Percentiles rank a stretch among this genome's conserved stretches.
Conservation (phyloP, 352 stramenopile species). For the Globisporangium splendens region DNA sequence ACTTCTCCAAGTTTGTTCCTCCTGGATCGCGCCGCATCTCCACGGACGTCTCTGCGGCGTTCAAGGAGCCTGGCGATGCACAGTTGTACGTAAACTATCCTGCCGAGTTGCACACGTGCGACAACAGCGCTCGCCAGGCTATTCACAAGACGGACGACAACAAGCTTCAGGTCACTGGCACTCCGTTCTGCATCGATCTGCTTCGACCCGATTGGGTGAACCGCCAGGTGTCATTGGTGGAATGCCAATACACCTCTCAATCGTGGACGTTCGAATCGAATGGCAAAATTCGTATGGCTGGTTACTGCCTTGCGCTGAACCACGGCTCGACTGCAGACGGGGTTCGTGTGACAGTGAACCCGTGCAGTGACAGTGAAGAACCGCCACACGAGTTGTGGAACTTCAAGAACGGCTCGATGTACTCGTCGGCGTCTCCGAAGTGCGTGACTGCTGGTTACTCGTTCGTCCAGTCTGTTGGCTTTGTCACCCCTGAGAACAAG, state of each 20-base stretch:
- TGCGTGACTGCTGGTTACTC: too few species aligned
- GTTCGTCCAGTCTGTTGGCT: too few species aligned
- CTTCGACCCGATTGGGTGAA: constrained; percentile 36
- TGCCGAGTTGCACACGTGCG: constrained; percentile 51
- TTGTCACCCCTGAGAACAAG: too few species aligned
- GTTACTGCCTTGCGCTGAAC: constrained; percentile 67
- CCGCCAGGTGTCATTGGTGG: constrained; percentile 54
- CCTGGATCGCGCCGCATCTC: constrained; percentile 68
- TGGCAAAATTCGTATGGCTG: constrained; percentile 45
- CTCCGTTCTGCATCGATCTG: constrained; percentile 54
- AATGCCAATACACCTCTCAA: constrained; percentile 68
- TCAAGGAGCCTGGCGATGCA: constrained; percentile 53
- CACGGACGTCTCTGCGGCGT: constrained; percentile 43
- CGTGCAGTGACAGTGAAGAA: constrained; percentile 40
- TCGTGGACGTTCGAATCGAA: constrained; percentile 49
- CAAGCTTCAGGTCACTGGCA: constrained; percentile 71
- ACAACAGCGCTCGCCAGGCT: constrained; percentile 60
- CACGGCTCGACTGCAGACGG: constrained; percentile 54
- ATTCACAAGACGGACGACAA: constrained; percentile 53
- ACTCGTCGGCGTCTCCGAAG: constrained; percentile 36
- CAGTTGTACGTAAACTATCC: constrained; percentile 66
- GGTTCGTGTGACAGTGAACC: constrained; percentile 47
- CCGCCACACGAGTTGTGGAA: constrained; percentile 51
- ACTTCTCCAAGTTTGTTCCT: constrained; percentile 87
- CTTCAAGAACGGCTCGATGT: constrained; percentile 59